Evolutionary conservation across 2,329 filamentous ascomycete genomes (phyloP).

Genomic region (Bipolaris sorokiniana): DNA sequence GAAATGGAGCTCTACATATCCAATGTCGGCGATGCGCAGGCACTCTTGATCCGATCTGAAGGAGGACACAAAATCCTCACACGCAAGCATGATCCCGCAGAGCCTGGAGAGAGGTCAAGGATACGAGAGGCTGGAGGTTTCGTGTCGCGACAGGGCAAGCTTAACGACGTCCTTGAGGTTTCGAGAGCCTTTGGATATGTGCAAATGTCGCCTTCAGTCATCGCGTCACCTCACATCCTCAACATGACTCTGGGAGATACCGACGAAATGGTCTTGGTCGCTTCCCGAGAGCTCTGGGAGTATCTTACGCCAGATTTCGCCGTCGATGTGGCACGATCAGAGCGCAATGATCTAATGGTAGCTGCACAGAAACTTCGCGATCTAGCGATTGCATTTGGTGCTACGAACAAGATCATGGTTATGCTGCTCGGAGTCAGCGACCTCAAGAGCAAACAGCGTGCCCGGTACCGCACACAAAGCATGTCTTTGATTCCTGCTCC

Average conservation of each 20-base stretch:
- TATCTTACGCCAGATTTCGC: slow-evolving; percentile 88
- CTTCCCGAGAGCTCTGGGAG: slow-evolving; percentile 93
- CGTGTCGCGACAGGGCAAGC: slow-evolving; percentile 90
- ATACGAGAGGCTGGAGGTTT: slow-evolving; percentile 95
- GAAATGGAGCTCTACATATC: slow-evolving; percentile 91
- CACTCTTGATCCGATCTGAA: slow-evolving; percentile 91
- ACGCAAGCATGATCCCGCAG: slow-evolving; percentile 90
- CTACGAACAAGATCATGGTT: slow-evolving; percentile 95
- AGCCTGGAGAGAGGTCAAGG: slow-evolving; percentile 79
- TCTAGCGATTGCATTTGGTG: slow-evolving; percentile 92
- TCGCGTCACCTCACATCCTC: slow-evolving; percentile 84
- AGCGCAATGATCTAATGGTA: slow-evolving; percentile 89
- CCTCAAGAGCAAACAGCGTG: slow-evolving; percentile 82
- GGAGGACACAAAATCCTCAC: slow-evolving; percentile 84
- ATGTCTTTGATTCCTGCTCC: slow-evolving; percentile 79
- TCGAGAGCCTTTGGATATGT: slow-evolving; percentile 96
- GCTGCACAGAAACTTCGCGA: slow-evolving; percentile 94
- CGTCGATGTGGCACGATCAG: slow-evolving; percentile 86
- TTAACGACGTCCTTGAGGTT: slow-evolving; percentile 90
- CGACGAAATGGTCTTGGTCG: slow-evolving; percentile 92
- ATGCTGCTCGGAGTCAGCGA: slow-evolving; percentile 97
- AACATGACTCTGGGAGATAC: slow-evolving; percentile 81
- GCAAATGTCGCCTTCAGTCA: slow-evolving; percentile 88
- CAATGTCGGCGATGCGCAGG: slow-evolving; percentile 94
- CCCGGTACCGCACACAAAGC: slow-evolving; percentile 76